Base-by-base conservation (phyloP, 495 filamentous ascomycete genomes). In the Neurospora sp. region DNA sequence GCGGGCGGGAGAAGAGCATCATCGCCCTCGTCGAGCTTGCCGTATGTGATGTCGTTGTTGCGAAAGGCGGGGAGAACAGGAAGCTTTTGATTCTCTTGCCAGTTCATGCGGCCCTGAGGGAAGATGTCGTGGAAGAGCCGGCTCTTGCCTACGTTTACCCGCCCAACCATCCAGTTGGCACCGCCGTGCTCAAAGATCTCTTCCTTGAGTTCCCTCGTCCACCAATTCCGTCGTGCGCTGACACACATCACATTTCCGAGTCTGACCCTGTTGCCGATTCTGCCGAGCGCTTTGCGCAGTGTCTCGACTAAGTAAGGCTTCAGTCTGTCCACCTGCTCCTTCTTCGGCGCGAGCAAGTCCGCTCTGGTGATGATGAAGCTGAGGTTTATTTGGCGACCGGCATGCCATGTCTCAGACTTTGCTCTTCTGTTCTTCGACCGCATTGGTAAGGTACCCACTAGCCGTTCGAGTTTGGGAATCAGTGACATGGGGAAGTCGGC, bases 101-200 rank as follows among this genome's bases (percentile, higher is more conserved):
- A 85, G 39, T 83, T 83, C 76, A 85, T 88, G 62, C 89, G 86
- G 35, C 92, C 92, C 79, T 97, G 96, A 18, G 94, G 94, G 76
- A 93, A 96, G 20, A 96, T 90, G 10, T 85, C 86, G 77, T 94
- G 89, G 71, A 98, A 93, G 35, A 99, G 90, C 74, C 90, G 91
- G 78, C 94, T 97, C 81, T 99, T 99, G 16, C 96, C 96, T 37
- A 98, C 96, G 78, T 99, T 99, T 70, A 91, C 93, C 77, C 94
- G 97, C n/a, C 96, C 96, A 35, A 98, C 93, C 85, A 99, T 90
- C 96, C 96, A 99, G n/a, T 92, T 88, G 6, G 91, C 96, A 4
- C 95, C 94, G 10, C 91, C 93, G 46, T 93, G 89, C 41, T 89
- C 83, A 82, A 86, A 91, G 69, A 97, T 93, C 38, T 93, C 89